Conservation (phyloP, 306 rosid species). For the Quercus gilva region DNA sequence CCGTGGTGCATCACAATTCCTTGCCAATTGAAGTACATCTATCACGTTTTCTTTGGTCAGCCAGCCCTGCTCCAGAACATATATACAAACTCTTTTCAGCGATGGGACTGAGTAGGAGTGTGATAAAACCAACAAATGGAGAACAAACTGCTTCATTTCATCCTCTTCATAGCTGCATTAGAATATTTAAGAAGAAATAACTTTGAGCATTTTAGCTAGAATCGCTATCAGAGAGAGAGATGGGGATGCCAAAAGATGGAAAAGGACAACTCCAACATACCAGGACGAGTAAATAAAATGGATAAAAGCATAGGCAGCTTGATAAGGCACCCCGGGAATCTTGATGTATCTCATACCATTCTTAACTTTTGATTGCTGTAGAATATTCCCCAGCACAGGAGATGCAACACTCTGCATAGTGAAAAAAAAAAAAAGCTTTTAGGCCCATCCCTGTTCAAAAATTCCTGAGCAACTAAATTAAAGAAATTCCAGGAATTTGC, state of each 20-base stretch:
- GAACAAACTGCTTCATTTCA: constrained; percentile 38
- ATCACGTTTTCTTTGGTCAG: constrained; percentile 40
- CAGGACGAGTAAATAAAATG: constrained; percentile 48
- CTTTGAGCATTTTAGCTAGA: neutral
- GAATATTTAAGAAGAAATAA: constrained; percentile 1
- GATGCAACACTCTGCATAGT: constrained; percentile 36
- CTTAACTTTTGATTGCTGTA: constrained; percentile 30
- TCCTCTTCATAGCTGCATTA: constrained; percentile 43
- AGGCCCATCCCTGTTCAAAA: neutral
- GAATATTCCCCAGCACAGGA: constrained; percentile 30
- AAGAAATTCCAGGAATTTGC: neutral
- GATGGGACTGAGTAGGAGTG: constrained; percentile 37
- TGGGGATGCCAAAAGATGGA: neutral
- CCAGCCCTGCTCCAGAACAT: constrained; percentile 35
- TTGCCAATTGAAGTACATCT: constrained; percentile 45
- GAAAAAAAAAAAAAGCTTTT: neutral
- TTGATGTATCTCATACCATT: constrained; percentile 29
- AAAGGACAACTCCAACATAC: constrained; percentile 23
- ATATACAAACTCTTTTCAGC: constrained; percentile 37
- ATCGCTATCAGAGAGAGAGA: neutral
- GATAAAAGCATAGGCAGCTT: constrained; percentile 32
- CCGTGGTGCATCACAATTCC: constrained; percentile 38
- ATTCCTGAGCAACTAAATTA: neutral
- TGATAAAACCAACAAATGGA: constrained; percentile 44
- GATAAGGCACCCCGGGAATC: constrained; percentile 42